Evolutionary conservation across 805 yeast genomes (phyloP), one percentile per base, ranked within the genome.

Genomic region (Candida incommunis): DNA sequence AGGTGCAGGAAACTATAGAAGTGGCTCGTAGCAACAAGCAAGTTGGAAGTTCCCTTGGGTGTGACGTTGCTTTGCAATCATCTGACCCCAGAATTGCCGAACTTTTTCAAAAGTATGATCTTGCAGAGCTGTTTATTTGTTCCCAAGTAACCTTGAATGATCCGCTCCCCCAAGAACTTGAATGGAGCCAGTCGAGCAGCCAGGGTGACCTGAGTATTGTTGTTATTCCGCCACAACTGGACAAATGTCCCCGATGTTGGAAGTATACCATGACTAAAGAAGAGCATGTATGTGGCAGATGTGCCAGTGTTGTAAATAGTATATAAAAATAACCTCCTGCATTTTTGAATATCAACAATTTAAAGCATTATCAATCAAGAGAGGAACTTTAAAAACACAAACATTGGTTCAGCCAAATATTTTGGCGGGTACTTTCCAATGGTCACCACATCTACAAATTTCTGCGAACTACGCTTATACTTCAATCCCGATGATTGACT

Each of bases 221-320:
- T 2, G 70, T 81, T 2, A 61, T 68, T 4, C 67, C 69, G 3
- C 71, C 86, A 0, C 46, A 58, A 0, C 56, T 66, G 1, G 63
- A 64, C 44, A 87, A 87, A 55, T 92, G 98, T 59, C 95, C 95
- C 4, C 73, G 98, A 58, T 92, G 98, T 63, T 92, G 98, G 98
- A 84, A 84, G 55, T 78, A 64, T 57, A 74, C 74, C 4, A 67
- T 94, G 0, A 61, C 55, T 0, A 53, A 49, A 0, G 76, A 70
- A 27, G 75, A 75, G 9, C 60, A 59, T 1, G 64, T 87, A 23
- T 90, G 98, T 60, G 37, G 45, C 1, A 72, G 92, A 52, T 90
- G 97, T 31, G n/a, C 37, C 18, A 11, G 18, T 31, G 37, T 31
- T 31, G 37, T 31, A 31, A 31, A 31, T 31, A 31, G 37, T 16